Evolutionary conservation across 108 stramenopile species (phyloP).

Genomic region (Chaetoceros tenuissimus): DNA sequence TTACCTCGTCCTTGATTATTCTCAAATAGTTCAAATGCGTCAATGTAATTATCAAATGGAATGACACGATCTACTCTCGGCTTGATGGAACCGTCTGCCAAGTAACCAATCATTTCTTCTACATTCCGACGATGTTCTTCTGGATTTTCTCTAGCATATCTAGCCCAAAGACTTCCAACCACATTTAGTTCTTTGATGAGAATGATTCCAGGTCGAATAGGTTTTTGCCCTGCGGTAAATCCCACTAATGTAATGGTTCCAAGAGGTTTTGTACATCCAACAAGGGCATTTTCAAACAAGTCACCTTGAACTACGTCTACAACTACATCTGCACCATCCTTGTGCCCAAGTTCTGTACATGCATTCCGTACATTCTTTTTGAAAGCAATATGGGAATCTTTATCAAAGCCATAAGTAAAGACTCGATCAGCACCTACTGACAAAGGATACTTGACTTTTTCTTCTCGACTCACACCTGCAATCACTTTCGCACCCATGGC

Average conservation of each 20-base stretch:
- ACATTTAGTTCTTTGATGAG: constrained; percentile 34
- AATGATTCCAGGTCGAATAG: constrained; percentile 45
- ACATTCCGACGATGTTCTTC: constrained; percentile 38
- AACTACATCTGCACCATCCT: constrained; percentile 44
- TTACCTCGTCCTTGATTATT: constrained; percentile 37
- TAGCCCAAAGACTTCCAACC: constrained; percentile 59
- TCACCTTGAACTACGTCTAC: constrained; percentile 66
- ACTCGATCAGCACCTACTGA: constrained; percentile 52
- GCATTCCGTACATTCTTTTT: constrained; percentile 29
- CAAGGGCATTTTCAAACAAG: constrained; percentile 46
- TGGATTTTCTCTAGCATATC: constrained; percentile 45
- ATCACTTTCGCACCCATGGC: constrained; percentile 64
- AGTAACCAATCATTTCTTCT: constrained; percentile 36
- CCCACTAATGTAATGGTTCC: constrained; percentile 65
- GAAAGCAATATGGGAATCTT: constrained; percentile 33
- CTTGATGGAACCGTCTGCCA: constrained; percentile 41
- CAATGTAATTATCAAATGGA: constrained; percentile 28
- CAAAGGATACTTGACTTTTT: constrained; percentile 23
- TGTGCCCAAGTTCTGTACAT: constrained; percentile 35
- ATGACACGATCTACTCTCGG: constrained; percentile 52
- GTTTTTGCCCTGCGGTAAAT: constrained; percentile 56
- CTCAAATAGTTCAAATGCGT: constrained; percentile 67
- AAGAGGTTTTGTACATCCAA: constrained; percentile 40
- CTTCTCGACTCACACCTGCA: constrained; percentile 48
- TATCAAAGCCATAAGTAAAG: constrained; percentile 39